Evolutionary conservation across 805 yeast genomes (phyloP).

Genomic region (Wickerhamiella domercqiae): DNA sequence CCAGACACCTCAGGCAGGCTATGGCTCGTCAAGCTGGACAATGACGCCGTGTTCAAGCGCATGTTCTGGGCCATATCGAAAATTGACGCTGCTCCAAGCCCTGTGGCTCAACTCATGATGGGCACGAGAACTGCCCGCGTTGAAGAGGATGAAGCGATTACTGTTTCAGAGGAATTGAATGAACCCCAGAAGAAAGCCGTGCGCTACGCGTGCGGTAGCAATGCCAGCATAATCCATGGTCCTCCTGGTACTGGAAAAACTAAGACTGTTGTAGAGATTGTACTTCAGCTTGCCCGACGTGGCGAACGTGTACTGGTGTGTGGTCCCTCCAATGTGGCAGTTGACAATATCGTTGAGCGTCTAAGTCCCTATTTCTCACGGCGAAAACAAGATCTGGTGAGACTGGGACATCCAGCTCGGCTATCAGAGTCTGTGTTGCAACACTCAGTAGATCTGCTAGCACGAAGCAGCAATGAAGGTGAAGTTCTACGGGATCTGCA

Average conservation of each 20-base stretch:
- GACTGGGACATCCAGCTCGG: constrained; percentile 92
- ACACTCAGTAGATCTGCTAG: constrained; percentile 64
- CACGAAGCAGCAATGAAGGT: constrained; percentile 43
- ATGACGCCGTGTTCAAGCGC: constrained; percentile 27
- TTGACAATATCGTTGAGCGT: constrained; percentile 79
- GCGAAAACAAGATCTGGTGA: constrained; percentile 35
- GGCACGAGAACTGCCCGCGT: constrained; percentile 4
- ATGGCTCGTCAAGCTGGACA: constrained; percentile 51
- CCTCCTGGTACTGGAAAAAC: constrained; percentile 84
- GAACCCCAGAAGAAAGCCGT: constrained; percentile 64
- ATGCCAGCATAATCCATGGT: constrained; percentile 48
- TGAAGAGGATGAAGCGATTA: neutral
- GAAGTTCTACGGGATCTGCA: constrained; percentile 52
- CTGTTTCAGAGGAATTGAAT: constrained; percentile 30
- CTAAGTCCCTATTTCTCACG: constrained; percentile 26
- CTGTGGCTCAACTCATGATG: constrained; percentile 2
- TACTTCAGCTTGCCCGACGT: constrained; percentile 45
- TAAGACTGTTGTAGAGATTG: constrained; percentile 65
- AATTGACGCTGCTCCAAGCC: constrained; percentile 20
- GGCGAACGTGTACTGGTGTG: constrained; percentile 62
- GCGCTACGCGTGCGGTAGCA: constrained; percentile 39
- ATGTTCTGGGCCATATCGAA: constrained; percentile 68
- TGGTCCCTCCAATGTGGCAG: constrained; percentile 88
- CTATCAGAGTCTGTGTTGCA: constrained; percentile 42
- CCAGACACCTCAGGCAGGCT: constrained; percentile 31